Conservation (phyloP, 2,329 filamentous ascomycete genomes). For the Fusarium austroafricanum region DNA sequence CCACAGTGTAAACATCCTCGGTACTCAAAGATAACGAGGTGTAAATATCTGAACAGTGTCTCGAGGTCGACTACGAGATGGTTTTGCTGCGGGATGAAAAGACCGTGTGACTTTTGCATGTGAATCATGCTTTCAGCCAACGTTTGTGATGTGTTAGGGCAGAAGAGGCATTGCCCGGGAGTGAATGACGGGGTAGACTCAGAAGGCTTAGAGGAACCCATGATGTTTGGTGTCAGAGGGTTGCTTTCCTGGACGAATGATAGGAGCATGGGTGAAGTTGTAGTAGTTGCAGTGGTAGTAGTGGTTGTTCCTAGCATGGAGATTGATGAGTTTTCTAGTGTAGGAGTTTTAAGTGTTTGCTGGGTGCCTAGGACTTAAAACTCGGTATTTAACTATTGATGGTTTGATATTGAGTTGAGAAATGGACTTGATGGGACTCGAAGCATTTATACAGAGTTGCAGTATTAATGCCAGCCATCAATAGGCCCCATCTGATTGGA, state of each 20-base stretch:
- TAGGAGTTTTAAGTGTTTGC: not conserved
- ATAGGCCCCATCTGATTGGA: constrained; percentile 7
- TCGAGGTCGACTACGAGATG: constrained; percentile 15
- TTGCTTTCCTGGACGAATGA: not conserved
- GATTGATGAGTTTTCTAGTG: no score
- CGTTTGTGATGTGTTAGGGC: not conserved
- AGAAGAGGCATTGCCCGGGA: constrained; percentile 4
- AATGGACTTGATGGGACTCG: not conserved
- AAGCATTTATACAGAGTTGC: not conserved
- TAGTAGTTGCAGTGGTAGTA: not conserved
- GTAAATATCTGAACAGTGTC: not conserved
- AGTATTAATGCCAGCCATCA: no score
- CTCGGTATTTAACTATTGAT: fast-evolving
- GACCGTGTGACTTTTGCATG: constrained; percentile 7
- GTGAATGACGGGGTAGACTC: not conserved
- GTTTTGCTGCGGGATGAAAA: constrained; percentile 3
- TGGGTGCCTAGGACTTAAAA: fast-evolving
- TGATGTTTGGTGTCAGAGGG: not conserved
- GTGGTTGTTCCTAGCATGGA: constrained; percentile 19
- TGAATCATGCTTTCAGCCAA: constrained; percentile 6
- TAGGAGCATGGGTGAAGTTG: not conserved
- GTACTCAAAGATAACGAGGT: constrained; percentile 5
- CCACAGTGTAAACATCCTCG: constrained; percentile 15
- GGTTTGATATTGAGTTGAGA: not conserved
- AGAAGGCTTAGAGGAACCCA: not conserved